Base-by-base conservation (phyloP, 805 yeast genomes). In the Lipomyces spencermartinsiae region DNA sequence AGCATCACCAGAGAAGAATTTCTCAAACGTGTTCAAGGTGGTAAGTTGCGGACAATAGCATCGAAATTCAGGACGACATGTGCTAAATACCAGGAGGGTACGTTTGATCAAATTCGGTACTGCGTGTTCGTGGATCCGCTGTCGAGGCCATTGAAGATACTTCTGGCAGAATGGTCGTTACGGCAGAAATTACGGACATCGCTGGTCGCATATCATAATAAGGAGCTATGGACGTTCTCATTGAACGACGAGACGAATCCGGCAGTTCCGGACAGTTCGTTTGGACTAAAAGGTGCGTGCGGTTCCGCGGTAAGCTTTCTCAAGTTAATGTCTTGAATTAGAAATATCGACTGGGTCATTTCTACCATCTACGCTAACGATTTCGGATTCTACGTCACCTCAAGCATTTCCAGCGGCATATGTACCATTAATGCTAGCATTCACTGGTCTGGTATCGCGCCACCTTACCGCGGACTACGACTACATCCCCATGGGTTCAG, bases 141-240 rank as follows among this genome's bases (percentile, higher is more conserved):
- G 4, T 68, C 71, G 5, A 53, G 71, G 25, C 72, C 72, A 3
- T 39, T 68, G 49, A 66, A 64, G 35, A 54, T 69, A 12, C 62
- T 61, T 2, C 51, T 68, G 55, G 72, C 72, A 1, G 71, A 69
- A 53, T 69, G 72, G 72, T 58, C 70, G 39, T 58, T 69, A 5
- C 61, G 68, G 57, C 71, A 62, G 25, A 61, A 66, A 29, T 58
- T 39, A 35, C 69, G 68, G 55, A 55, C 66, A 0, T 43, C 63
- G 29, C 57, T 69, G 37, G 72, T 66, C 1, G 63, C 71, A 9
- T 56, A 68, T 54, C 64, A 64, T 31, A 58, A 62, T 22, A 70
- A 71, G 46, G 73, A 69, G 61, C 53, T 71, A 16, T 71, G 73
- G 73, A 65, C 72, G 2, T 71, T 71, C 31, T 71, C 73, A 4